These are phyloP conservation scores for Pseudisothecium myosuroides DNA, from an alignment of 225 moss, liverwort and hornwort species.

Conservation along the genomic window DNA sequence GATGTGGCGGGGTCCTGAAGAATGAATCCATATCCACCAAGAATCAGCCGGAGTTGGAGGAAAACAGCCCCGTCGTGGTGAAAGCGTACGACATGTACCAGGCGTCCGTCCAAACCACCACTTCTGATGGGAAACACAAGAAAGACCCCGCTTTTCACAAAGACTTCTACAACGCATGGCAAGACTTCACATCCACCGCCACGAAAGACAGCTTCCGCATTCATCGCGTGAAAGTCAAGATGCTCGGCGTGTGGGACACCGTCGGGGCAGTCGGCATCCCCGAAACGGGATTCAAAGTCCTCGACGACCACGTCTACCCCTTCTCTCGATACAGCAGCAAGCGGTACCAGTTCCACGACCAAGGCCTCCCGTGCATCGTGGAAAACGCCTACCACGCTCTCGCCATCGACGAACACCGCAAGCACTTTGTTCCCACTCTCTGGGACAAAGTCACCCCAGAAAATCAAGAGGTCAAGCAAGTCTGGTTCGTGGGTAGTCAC, in stretches of 20 bases:
- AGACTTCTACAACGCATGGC: neutral
- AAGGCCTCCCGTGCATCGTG: neutral
- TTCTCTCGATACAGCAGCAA: neutral
- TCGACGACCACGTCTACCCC: neutral
- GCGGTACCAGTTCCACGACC: neutral
- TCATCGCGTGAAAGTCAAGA: neutral
- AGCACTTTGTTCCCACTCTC: neutral
- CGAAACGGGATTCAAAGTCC: neutral
- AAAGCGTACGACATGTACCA: neutral
- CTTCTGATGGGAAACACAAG: neutral
- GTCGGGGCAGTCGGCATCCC: neutral
- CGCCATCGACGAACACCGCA: neutral
- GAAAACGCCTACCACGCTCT: conserved; percentile 4
- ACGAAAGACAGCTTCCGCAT: neutral
- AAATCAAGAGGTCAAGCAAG: neutral
- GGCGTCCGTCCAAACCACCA: neutral
- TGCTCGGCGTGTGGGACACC: conserved; percentile 14
- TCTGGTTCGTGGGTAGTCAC: neutral
- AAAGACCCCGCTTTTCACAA: neutral
- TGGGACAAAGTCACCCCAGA: neutral
- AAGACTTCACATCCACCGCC: neutral
- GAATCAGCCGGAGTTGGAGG: neutral
- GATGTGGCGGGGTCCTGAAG: neutral
- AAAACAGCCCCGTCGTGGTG: neutral
- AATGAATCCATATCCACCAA: neutral